Conservation (phyloP, 345 rosid species). For the Rhodomyrtus tomentosa region DNA sequence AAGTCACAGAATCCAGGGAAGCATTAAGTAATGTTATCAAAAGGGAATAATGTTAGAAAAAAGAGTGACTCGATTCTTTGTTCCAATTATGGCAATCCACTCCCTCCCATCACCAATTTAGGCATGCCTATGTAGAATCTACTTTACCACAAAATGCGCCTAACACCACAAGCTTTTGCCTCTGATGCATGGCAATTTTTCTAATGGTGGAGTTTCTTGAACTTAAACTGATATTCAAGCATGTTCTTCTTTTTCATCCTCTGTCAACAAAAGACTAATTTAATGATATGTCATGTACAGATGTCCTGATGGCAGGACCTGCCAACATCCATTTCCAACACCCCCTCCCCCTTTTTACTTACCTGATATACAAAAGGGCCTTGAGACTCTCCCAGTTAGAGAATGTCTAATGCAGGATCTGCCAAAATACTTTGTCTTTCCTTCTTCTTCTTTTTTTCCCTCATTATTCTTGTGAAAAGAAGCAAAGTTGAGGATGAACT, state of each 20-base stretch:
- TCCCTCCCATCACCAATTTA: not conserved
- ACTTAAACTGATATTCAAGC: not conserved
- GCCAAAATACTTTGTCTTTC: not conserved
- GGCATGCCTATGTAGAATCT: not conserved
- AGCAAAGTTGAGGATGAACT: not conserved
- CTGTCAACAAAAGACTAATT: not conserved
- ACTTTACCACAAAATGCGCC: not conserved
- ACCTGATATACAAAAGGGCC: constrained; percentile 7
- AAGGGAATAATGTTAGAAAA: not conserved
- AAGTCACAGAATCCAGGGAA: not conserved
- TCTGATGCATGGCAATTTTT: not conserved
- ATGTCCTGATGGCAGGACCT: constrained; percentile 9
- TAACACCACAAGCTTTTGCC: not conserved
- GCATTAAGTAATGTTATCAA: not conserved
- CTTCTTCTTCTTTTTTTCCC: not conserved
- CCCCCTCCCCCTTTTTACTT: constrained; percentile 5
- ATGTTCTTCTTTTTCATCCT: not conserved
- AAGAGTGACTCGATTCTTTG: not conserved
- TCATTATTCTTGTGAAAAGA: not conserved
- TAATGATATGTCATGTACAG: not conserved
- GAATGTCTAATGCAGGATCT: constrained; percentile 3
- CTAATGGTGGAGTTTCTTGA: not conserved
- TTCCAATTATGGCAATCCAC: not conserved
- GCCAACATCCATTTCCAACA: no score
- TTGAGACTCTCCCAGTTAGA: not conserved